A percentile compares a stretch with the other conserved stretches of the same genome.
Conservation (phyloP, 2,329 filamentous ascomycete genomes). For the Rutstroemia sp. region DNA sequence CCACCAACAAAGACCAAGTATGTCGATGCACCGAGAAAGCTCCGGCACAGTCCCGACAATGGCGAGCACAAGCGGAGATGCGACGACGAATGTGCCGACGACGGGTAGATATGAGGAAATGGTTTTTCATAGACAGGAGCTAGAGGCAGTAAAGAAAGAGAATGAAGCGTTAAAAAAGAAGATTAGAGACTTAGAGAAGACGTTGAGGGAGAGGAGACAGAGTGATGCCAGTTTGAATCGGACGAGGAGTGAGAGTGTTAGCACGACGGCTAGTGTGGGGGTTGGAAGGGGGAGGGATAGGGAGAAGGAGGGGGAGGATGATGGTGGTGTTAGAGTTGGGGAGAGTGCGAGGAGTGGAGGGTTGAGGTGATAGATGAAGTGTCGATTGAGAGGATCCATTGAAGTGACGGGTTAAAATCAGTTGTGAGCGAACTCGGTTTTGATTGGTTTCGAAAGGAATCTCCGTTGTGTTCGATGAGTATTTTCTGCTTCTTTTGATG, state of each 20-base stretch:
- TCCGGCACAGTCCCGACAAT: conserved; percentile 14
- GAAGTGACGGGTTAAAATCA: too few relatives aligned
- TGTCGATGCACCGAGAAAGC: conserved; percentile 23
- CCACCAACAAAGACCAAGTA: conserved; percentile 17
- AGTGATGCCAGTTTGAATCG: conserved; percentile 36
- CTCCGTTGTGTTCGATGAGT: too few relatives aligned
- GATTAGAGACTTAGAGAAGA: conserved; percentile 54
- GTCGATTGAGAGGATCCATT: too few relatives aligned
- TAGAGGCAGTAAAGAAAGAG: conserved; percentile 55
- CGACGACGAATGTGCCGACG: conserved; percentile 41
- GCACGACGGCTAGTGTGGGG: conserved; percentile 42
- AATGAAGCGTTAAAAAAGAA: conserved; percentile 55
- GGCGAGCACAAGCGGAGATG: conserved; percentile 1
- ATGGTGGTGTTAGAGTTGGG: conserved; percentile 49
- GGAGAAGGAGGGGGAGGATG: conserved; percentile 42
- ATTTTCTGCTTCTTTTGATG: too few relatives aligned
- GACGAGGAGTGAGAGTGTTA: conserved; percentile 44
- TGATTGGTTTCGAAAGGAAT: too few relatives aligned
- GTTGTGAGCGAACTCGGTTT: too few relatives aligned
- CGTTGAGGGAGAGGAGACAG: conserved; percentile 32
- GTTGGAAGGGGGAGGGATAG: conserved; percentile 31
- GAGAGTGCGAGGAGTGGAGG: conserved; percentile 51
- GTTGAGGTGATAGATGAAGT: conserved; percentile 3
- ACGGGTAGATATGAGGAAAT: conserved; percentile 58
- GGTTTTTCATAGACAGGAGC: conserved; percentile 49